A percentile compares a stretch with the other conserved stretches of the same genome.
Conservation (phyloP, 805 yeast genomes). For the Deakozyma indianensis region DNA sequence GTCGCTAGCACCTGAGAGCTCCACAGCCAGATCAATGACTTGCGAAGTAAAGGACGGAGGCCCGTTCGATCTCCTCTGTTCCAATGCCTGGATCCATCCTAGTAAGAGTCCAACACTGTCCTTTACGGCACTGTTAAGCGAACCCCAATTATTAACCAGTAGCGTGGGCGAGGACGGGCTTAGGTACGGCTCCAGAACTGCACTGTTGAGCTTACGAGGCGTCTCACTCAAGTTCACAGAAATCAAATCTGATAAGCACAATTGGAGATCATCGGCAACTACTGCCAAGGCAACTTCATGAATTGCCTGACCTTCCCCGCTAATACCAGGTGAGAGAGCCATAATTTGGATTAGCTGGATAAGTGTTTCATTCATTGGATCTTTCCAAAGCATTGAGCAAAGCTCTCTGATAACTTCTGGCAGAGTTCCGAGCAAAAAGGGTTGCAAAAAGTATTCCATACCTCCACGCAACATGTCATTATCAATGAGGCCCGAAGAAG, state of each 20-base stretch:
- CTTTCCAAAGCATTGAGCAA: slow-evolving; percentile 26
- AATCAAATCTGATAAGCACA: slow-evolving; percentile 8
- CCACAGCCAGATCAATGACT: slow-evolving; percentile 8
- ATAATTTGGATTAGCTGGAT: slow-evolving; percentile 27
- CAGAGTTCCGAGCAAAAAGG: slow-evolving; percentile 48
- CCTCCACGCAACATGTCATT: slow-evolving; percentile 56
- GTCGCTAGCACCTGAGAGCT: slow-evolving; percentile 11
- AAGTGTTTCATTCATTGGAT: slow-evolving; percentile 1
- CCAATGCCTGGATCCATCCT: slow-evolving; percentile 12
- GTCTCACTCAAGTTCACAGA: background rate
- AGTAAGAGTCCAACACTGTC: slow-evolving; percentile 11
- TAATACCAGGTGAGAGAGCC: slow-evolving; percentile 26
- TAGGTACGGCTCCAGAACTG: background rate
- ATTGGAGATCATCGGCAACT: slow-evolving; percentile 15
- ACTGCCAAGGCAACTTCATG: slow-evolving; percentile 27
- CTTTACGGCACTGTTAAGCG: slow-evolving; percentile 9
- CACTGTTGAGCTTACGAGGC: background rate
- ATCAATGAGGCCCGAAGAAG: slow-evolving; percentile 39
- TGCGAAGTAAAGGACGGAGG: slow-evolving; percentile 10
- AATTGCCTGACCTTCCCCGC: slow-evolving; percentile 31
- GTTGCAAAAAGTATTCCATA: slow-evolving; percentile 74
- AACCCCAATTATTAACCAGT: background rate
- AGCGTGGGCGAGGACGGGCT: background rate
- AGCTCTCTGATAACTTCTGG: slow-evolving; percentile 41
- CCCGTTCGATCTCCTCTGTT: slow-evolving; percentile 10